phyloP scores from a whole-genome alignment of 805 yeast genomes.

The Sugiyamaella chiloensis region DNA sequence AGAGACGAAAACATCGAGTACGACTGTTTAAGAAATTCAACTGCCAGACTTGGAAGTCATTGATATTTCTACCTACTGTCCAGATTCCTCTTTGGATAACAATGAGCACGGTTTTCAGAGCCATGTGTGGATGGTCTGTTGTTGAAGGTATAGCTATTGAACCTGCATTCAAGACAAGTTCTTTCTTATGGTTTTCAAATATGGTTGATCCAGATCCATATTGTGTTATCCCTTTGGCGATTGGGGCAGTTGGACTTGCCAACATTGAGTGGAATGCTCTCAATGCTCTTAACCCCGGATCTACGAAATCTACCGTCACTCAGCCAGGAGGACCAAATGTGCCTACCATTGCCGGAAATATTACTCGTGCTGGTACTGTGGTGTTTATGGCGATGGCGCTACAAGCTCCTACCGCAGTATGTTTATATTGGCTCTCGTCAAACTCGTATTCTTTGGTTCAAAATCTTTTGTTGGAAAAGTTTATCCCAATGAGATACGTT shows the following conservation, averaged over 20 bases:
- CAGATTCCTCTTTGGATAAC: slow-evolving; percentile 88
- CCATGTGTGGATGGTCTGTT: slow-evolving; percentile 57
- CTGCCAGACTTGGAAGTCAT: slow-evolving; percentile 79
- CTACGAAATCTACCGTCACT: slow-evolving; percentile 18
- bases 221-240: slow-evolving; percentile 60
- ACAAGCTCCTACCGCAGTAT: slow-evolving; percentile 80
- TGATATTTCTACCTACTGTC: slow-evolving; percentile 61
- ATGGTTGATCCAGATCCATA: slow-evolving; percentile 59
- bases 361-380: slow-evolving; percentile 71
- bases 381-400: slow-evolving; percentile 79
- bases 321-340: slow-evolving; percentile 30
- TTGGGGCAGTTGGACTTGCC: slow-evolving; percentile 68
- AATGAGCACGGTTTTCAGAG: slow-evolving; percentile 70
- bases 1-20: slow-evolving; percentile 71
- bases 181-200: slow-evolving; percentile 59
- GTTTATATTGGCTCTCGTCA: slow-evolving; percentile 88
- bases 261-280: slow-evolving; percentile 87
- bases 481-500: slow-evolving; percentile 51
- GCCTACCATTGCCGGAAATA: slow-evolving; percentile 48
- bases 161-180: slow-evolving; percentile 42
- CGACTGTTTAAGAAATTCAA: slow-evolving; percentile 59
- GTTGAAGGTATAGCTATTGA: slow-evolving; percentile 33
- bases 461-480: slow-evolving; percentile 64
- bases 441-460: slow-evolving; percentile 74
- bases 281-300: slow-evolving; percentile 35